Evolutionary conservation across 2,329 filamentous ascomycete genomes (phyloP), one percentile per base, ranked within the genome.

Genomic region (Aspergillus sp.): DNA sequence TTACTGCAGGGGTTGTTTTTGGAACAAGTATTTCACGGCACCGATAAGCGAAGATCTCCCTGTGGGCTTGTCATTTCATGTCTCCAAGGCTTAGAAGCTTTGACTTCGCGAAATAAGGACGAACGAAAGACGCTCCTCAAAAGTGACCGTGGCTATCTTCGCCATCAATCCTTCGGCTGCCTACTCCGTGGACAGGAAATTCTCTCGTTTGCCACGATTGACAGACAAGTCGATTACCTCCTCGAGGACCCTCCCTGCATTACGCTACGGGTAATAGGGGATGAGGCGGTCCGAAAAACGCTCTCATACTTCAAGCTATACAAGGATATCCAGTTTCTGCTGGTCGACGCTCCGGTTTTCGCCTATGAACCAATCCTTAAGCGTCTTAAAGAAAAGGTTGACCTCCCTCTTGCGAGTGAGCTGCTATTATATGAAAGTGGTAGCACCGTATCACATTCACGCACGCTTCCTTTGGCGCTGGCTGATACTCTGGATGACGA

Each of bases 301-400:
- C 64, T 90, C 0, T 42, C 74, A 0, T 77, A 72, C 0, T 64
- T 87, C 6, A 73, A 76, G 7, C 55, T 66, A 0, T 62, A 69
- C 0, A 47, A 60, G 24, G 36, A 73, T 18, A 65, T 82, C 12
- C 64, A 74, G 4, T 86, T 90, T 44, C 68, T 87, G 0, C 71
- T 86, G 2, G 82, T 90, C 0, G 82, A 89, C 42, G 87, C 88
- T 0, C 78, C 88, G 0, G 79, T 87, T 0, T 91, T 90, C 66
- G 85, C 88, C 0, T 90, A 86, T 55, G 85, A 90, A 53, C 89
- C 89, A 0, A 79, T 91, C 1, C 68, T 91, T 4, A 71, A 80
- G 48, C 79, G 83, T 1, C 73, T 91, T 1, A 81, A 89, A 66
- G 71, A 76, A 0, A 83, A 85, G 22, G 73, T 67, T 0, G 79